Evolutionary conservation across 371 early-diverging fungal species (phyloP).

Genomic region (Mucor mucedo): DNA sequence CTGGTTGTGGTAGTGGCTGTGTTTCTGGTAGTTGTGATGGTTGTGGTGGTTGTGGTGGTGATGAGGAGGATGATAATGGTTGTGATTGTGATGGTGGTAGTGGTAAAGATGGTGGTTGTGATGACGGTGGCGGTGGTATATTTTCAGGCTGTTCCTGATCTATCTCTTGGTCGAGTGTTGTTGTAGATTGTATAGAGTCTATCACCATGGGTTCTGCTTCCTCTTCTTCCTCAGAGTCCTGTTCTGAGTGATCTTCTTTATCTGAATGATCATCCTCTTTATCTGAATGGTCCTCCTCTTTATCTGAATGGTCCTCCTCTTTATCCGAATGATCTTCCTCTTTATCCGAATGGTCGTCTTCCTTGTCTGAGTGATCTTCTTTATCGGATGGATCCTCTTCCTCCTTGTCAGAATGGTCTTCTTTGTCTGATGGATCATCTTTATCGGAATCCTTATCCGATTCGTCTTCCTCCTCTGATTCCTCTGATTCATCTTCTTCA

Average conservation of each 20-base stretch:
- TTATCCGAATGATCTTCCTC: no score
- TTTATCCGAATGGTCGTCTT: conserved; percentile 1
- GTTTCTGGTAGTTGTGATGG: background rate
- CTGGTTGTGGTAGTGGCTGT: background rate
- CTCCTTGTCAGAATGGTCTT: conserved; percentile 9
- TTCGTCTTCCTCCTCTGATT: conserved; percentile 11
- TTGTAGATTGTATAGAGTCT: background rate
- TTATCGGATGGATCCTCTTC: conserved; percentile 1
- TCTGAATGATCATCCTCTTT: conserved; percentile 18
- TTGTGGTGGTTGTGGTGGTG: background rate
- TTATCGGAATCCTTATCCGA: conserved; percentile 7
- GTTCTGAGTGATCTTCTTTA: conserved; percentile 4
- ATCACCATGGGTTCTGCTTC: conserved; percentile 7
- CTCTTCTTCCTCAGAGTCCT: conserved; percentile 9
- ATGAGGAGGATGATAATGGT: background rate
- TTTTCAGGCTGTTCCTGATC: background rate
- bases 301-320: conserved; percentile 2
- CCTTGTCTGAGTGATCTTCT: background rate
- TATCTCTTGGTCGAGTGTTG: background rate
- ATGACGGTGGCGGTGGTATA: background rate
- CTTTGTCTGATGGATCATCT: background rate
- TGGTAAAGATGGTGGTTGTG: background rate
- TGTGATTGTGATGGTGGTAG: background rate
- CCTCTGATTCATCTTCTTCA: conserved; percentile 3
- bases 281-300: conserved; percentile 11